These are phyloP conservation scores for Penicillium simplicissimum DNA, from an alignment of 495 filamentous ascomycete genomes.

Conservation along the genomic window DNA sequence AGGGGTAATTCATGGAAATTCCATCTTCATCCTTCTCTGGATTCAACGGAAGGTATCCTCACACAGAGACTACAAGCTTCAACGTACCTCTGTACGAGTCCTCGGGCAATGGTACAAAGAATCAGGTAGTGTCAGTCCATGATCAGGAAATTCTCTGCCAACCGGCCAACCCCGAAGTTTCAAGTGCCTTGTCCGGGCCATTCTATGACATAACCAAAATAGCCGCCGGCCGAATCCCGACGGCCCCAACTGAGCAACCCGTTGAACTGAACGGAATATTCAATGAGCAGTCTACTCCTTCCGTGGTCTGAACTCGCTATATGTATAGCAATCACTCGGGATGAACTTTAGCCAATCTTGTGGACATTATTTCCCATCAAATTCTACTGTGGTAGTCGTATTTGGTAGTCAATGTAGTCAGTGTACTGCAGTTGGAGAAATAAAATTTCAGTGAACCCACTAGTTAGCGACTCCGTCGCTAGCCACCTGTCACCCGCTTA, in stretches of 20 bases:
- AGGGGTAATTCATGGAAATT: background rate
- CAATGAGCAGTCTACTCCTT: no score
- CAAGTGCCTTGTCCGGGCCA: background rate
- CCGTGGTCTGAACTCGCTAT: no score
- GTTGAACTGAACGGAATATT: background rate
- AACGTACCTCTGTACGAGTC: background rate
- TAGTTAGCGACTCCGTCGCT: background rate
- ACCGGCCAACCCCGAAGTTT: background rate
- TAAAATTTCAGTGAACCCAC: background rate
- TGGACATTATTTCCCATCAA: no score
- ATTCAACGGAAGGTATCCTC: background rate
- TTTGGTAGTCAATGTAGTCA: no score
- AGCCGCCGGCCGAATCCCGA: conserved; percentile 2
- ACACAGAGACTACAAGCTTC: no score
- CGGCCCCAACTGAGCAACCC: background rate
- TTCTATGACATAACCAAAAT: conserved; percentile 23
- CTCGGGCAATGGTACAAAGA: background rate
- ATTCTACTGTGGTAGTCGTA: background rate
- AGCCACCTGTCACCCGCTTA: background rate
- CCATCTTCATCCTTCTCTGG: background rate
- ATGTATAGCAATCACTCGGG: no score
- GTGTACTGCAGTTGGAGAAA: background rate
- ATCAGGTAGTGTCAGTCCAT: background rate
- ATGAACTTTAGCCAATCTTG: no score
- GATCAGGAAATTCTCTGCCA: background rate